Evolutionary conservation across 148 eudicot genomes (phyloP), one percentile per base, ranked within the genome.

Genomic region (Selenicereus undatus): DNA sequence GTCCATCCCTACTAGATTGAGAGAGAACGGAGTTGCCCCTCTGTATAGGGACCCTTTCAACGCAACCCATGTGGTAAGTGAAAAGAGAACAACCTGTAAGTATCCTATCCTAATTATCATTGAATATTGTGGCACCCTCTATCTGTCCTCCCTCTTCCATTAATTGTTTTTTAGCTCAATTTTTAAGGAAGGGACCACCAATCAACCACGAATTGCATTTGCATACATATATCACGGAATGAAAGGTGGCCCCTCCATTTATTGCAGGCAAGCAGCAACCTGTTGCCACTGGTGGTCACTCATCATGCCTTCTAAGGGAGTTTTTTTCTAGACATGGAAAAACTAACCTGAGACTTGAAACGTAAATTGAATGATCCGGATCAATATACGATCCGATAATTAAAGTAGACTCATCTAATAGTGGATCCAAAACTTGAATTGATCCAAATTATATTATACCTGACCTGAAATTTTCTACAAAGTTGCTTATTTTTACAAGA

Each of bases 41-140:
- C 22, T 56, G 18, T 17, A 52, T 56, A 56, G 62, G n/a, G n/a
- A 20, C 5, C 3, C 71, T 27, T 66, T 11, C 35, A 66, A 66
- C 71, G 18, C 27, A 5, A 66, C 32, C 35, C 71, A 66, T 66
- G 71, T 66, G 35, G 35, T 27, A 26, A 27, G 71, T 66, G 16
- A 66, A 62, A 66, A 66, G 32, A 66, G 71, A 66, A 27, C 71
- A 66, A 36, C 32, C 71, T 66, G 71, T 66, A 66, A 20, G 9
- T 66, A 66, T n/a, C 36, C 35, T 66, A 66, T 12, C 18, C 35
- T 27, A 27, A 21, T 22, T n/a, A 64, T 64, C 4, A 8, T 64
- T 64, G 68, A 64, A 56, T 56, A 56, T 56, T 56, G 8, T 56
- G 62, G 62, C 3, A 18, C 62, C 22, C 62, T 20, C 62, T 56